Base-by-base conservation (phyloP, 1,284 basidiomycete species). In the Taiwanofungus camphoratus region DNA sequence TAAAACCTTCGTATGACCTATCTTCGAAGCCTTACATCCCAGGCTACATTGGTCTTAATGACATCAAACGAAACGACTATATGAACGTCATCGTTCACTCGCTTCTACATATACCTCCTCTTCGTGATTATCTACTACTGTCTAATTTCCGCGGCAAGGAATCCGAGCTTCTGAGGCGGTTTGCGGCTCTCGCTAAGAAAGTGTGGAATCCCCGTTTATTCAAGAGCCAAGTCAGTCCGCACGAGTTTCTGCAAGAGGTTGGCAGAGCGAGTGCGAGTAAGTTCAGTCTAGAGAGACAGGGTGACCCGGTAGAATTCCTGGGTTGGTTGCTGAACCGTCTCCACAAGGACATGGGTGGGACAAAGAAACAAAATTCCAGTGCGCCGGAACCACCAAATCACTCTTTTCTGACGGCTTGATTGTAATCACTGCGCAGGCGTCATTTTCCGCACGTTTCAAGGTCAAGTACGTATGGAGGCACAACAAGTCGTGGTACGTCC, bases 231-330 rank as follows among this genome's bases (percentile, higher is more conserved):
- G 93, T 98, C 51, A 92, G 87, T 52, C 96, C 96, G 7, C 96
- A 99, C 65, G 96, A 99, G 64, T 94, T 99, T 61, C 67, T 97
- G 49, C 96, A 99, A 65, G 95, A 99, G 67, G 93, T 99, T 36
- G 84, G 87, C 50, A 78, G 89, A 50, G 84, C 85, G 24, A 93
- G 89, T 57, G 76, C 71, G 23, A 91, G 92, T 12, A 92, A 90
- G 64, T 99, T 94, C 67, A 83, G 86, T 53, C 76, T 96, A 51
- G 94, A 94, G 53, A 78, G 91, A 59, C 91, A 94, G 67, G 92
- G 92, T 2, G 96, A 99, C 65, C 96, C 96, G 4, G 82, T 93
- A 4, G 96, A 98, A 58, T 99, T 99, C 59, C 66, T 99, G 24
- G 85, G 92, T 18, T 99, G 96, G 96, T 65, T 99, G 51, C 72